phyloP scores from a whole-genome alignment of 306 rosid genomes.

The Cicer bijugum region DNA sequence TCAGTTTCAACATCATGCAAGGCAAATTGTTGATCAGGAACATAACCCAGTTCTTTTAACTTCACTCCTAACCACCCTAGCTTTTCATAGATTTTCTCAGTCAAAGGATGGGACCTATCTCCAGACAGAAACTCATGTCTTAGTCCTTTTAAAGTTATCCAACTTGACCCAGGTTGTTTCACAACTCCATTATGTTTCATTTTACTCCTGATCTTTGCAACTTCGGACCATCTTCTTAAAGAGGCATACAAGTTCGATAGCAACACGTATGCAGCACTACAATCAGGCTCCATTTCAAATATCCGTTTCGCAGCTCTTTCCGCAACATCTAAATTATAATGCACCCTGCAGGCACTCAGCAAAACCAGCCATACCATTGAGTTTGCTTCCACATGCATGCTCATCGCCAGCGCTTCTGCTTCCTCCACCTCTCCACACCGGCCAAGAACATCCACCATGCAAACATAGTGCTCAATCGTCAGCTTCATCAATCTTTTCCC shows the following conservation, averaged over 20 bases:
- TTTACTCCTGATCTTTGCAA: constrained; percentile 57
- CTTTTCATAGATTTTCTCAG: constrained; percentile 56
- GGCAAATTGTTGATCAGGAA: constrained; percentile 68
- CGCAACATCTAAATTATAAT: constrained; percentile 66
- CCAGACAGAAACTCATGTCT: constrained; percentile 68
- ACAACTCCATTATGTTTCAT: constrained; percentile 67
- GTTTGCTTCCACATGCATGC: constrained; percentile 63
- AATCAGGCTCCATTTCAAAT: constrained; percentile 61
- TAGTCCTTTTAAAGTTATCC: constrained; percentile 65
- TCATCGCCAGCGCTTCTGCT: constrained; percentile 66
- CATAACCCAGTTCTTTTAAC: constrained; percentile 73
- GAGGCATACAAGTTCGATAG: constrained; percentile 81
- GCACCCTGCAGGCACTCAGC: constrained; percentile 70
- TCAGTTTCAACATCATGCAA: constrained; percentile 74
- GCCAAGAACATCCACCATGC: constrained; percentile 82
- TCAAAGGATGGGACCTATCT: constrained; percentile 66
- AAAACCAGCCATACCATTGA: constrained; percentile 75
- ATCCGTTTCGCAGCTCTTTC: constrained; percentile 68
- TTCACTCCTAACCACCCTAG: constrained; percentile 67
- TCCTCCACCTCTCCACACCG: constrained; percentile 77
- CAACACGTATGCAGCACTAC: constrained; percentile 72
- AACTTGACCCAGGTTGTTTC: constrained; percentile 85
- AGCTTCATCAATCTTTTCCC: constrained; percentile 45
- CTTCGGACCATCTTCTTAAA: constrained; percentile 73
- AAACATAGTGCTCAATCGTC: constrained; percentile 71